Evolutionary conservation across 176 grass and related monocot genomes (phyloP).

Genomic region (Carex cristatella): DNA sequence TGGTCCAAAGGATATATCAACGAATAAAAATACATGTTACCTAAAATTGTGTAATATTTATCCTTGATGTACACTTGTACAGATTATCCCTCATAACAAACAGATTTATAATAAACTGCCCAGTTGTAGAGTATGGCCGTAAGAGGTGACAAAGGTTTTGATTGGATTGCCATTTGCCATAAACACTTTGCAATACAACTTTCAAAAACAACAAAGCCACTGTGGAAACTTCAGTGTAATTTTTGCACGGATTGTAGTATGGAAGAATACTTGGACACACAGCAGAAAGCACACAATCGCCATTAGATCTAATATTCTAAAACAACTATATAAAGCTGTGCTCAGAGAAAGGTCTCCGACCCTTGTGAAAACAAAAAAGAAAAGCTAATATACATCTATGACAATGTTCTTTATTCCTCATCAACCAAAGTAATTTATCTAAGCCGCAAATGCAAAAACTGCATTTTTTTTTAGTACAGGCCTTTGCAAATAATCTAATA

Average conservation of each 20-base stretch:
- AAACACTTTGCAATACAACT: not conserved
- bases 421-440: not conserved
- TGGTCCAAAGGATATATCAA: too few relatives aligned
- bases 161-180: not conserved
- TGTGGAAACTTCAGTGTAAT: not conserved
- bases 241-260: not conserved
- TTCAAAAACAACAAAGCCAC: not conserved
- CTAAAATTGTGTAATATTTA: not conserved
- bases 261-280: not conserved
- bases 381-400: not conserved
- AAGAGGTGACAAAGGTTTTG: not conserved
- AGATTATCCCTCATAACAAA: not conserved
- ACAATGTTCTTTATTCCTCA: conserved; percentile 8
- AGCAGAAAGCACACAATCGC: not conserved
- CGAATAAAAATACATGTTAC: not conserved
- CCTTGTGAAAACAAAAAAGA: not conserved
- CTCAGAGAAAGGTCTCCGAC: not conserved
- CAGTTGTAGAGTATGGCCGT: not conserved
- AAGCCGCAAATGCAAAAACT: not conserved
- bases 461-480: not conserved
- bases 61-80: not conserved
- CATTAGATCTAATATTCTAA: conserved; percentile 2
- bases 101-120: not conserved
- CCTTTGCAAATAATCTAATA: not conserved
- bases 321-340: not conserved